phyloP scores from a whole-genome alignment of 768 basidiomycete species.

The Pleurotus djamor region DNA sequence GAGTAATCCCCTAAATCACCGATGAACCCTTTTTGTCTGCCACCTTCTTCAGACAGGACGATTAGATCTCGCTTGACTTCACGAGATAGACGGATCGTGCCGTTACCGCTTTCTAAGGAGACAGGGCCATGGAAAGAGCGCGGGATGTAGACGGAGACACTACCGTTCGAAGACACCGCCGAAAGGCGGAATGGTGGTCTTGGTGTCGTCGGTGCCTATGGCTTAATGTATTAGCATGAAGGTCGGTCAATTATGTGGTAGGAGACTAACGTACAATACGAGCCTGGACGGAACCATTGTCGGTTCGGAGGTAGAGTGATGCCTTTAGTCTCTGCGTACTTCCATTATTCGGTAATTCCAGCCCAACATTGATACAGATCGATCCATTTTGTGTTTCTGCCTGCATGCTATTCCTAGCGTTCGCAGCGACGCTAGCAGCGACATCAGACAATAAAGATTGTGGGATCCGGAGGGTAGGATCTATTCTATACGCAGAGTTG shows the following conservation, averaged over 20 bases:
- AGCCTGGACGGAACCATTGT: constrained; percentile 23
- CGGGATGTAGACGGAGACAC: constrained; percentile 30
- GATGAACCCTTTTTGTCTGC: constrained; percentile 25
- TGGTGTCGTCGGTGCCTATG: constrained; percentile 12
- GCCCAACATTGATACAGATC: constrained; percentile 37
- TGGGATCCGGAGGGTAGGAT: constrained; percentile 39
- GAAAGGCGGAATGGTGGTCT: constrained; percentile 21
- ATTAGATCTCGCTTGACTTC: constrained; percentile 19
- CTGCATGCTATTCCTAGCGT: constrained; percentile 34
- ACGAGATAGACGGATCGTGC: constrained; percentile 24
- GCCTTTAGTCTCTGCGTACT: constrained; percentile 10
- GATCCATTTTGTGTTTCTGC: constrained; percentile 28
- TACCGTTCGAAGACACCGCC: constrained; percentile 22
- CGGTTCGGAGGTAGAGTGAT: constrained; percentile 14
- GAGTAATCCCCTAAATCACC: constrained; percentile 25
- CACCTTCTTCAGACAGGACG: constrained; percentile 24
- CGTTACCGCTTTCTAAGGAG: constrained; percentile 22
- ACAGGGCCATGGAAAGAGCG: constrained; percentile 38
- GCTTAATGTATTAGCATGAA: not conserved
- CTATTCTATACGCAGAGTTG: constrained; percentile 36
- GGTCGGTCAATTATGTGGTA: not conserved
- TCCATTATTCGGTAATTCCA: constrained; percentile 1
- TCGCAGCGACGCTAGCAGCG: constrained; percentile 27
- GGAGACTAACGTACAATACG: constrained; percentile 16
- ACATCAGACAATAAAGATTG: constrained; percentile 34